A percentile compares a stretch with the other conserved stretches of the same genome.
These are phyloP conservation scores for Sphagnum magellanicum DNA, from an alignment of 228 moss, liverwort and hornwort genomes.

Conservation along the genomic window DNA sequence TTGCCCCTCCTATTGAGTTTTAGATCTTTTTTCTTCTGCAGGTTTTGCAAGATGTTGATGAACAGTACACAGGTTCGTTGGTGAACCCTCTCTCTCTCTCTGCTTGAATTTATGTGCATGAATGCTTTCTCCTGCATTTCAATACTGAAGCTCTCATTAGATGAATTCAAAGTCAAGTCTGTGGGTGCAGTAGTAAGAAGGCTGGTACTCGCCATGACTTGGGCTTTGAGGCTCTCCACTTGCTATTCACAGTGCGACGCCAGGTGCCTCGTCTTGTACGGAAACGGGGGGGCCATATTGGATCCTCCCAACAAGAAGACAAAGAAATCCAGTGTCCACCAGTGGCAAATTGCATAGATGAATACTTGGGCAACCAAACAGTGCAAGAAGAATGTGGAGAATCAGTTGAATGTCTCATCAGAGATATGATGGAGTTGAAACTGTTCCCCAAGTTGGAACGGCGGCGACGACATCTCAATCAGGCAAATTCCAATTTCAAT, in stretches of 20 bases:
- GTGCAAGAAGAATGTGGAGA: slow-evolving; percentile 9
- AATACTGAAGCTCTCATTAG: not conserved
- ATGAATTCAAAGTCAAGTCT: not conserved
- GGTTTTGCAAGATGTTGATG: slow-evolving; percentile 65
- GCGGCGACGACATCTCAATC: slow-evolving; percentile 56
- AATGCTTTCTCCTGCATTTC: not conserved
- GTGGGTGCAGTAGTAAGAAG: not conserved
- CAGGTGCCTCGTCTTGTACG: slow-evolving; percentile 59
- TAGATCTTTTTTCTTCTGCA: slow-evolving; percentile 7
- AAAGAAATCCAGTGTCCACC: slow-evolving; percentile 3
- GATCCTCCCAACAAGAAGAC: slow-evolving; percentile 11
- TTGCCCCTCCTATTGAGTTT: no score
- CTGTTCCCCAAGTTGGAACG: slow-evolving; percentile 60
- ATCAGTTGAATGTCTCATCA: slow-evolving; percentile 22
- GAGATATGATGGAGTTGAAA: slow-evolving; percentile 42
- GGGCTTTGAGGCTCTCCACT: not conserved
- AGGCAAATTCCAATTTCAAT: slow-evolving; percentile 13
- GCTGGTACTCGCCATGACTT: not conserved
- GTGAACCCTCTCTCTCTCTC: not conserved
- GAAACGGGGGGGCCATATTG: slow-evolving; percentile 32
- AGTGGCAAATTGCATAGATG: not conserved
- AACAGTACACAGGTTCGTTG: slow-evolving; percentile 50
- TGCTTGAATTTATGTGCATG: no score
- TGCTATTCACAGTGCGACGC: slow-evolving; percentile 28
- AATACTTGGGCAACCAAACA: not conserved